Base-by-base conservation (phyloP, 2,329 filamentous ascomycete species). In the Arachnomyces sp. region DNA sequence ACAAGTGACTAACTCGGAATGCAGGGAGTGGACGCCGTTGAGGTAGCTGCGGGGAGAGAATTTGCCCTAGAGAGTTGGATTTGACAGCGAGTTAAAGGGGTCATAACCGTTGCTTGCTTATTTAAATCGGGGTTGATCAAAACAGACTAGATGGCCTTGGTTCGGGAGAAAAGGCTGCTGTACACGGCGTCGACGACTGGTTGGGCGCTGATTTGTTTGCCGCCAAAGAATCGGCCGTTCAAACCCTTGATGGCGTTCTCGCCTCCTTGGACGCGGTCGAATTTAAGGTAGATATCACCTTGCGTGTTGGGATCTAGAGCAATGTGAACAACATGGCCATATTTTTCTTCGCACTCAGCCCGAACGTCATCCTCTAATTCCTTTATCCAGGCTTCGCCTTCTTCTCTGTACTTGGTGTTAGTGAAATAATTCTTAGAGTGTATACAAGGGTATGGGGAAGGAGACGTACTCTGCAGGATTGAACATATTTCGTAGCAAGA, bases 111-210 rank as follows among this genome's bases (percentile, higher is more conserved):
- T 25, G 21, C 21, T 25, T 25, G 21, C 9, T 25, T 9, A 9
- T 25, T 25, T 25, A 9, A n/a, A n/a, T n/a, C 9, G 21, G 21
- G 21, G 21, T 25, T 25, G 21, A 25, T 25, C 21, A 5, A 25
- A 9, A 43, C 12, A 25, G 18, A 38, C 74, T 69, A 89, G 55
- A 88, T 85, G 64, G 84, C 84, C 67, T 84, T 84, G 55, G 84
- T 86, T 63, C 85, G 82, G 66, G 84, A 85, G 73, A 92, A 95
- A 68, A 94, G 79, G 75, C 85, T 93, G 79, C 86, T 92, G 80
- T 96, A 98, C 70, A 98, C 87, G 59, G 90, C 90, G 68, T 98
- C 92, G 65, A 96, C 90, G 69, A 98, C 87, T 64, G 89, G 92
- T 50, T 88, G 84, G 55, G 90, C 92, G 62, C 85, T 90, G 65